These are phyloP conservation scores for Colletotrichum chlorophyti DNA, from an alignment of 2,329 filamentous ascomycete species.

Conservation along the genomic window DNA sequence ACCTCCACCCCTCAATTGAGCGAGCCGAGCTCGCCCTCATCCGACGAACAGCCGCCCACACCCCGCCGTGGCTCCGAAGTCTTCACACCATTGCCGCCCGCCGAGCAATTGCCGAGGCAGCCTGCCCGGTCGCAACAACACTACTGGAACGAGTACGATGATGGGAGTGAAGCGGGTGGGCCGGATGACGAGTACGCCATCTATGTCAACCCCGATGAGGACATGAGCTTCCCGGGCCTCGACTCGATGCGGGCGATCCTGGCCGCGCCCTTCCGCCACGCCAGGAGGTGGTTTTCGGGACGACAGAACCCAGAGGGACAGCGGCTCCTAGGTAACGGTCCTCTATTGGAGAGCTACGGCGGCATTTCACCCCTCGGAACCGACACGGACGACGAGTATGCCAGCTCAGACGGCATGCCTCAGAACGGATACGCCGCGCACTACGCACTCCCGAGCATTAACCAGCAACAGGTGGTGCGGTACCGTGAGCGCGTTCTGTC, in stretches of 20 bases:
- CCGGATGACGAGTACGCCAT: slow-evolving; percentile 69
- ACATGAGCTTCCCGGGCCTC: slow-evolving; percentile 67
- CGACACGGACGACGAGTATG: slow-evolving; percentile 56
- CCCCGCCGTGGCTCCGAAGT: slow-evolving; percentile 28
- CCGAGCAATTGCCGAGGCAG: slow-evolving; percentile 32
- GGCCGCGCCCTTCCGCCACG: slow-evolving; percentile 55
- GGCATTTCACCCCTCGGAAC: slow-evolving; percentile 35
- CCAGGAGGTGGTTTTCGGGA: slow-evolving; percentile 56
- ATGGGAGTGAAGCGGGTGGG: slow-evolving; percentile 73
- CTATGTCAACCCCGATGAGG: slow-evolving; percentile 74
- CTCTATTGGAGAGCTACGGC: slow-evolving; percentile 22
- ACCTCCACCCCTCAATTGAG: slow-evolving; percentile 49
- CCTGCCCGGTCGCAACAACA: slow-evolving; percentile 41
- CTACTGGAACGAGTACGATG: slow-evolving; percentile 90
- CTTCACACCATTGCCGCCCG: slow-evolving; percentile 18
- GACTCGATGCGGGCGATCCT: slow-evolving; percentile 63
- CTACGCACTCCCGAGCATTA: slow-evolving; percentile 60
- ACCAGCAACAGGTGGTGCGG: slow-evolving; percentile 54
- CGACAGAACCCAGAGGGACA: slow-evolving; percentile 9
- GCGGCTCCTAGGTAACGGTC: slow-evolving; percentile 16
- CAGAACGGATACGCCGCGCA: slow-evolving; percentile 57
- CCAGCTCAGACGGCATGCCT: slow-evolving; percentile 58
- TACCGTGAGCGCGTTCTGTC: slow-evolving; percentile 64
- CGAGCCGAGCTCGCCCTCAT: slow-evolving; percentile 47
- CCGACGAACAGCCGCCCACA: slow-evolving; percentile 34